Evolutionary conservation across 2,329 filamentous ascomycete genomes (phyloP).

Genomic region (Myriosclerotinia duriaeana): DNA sequence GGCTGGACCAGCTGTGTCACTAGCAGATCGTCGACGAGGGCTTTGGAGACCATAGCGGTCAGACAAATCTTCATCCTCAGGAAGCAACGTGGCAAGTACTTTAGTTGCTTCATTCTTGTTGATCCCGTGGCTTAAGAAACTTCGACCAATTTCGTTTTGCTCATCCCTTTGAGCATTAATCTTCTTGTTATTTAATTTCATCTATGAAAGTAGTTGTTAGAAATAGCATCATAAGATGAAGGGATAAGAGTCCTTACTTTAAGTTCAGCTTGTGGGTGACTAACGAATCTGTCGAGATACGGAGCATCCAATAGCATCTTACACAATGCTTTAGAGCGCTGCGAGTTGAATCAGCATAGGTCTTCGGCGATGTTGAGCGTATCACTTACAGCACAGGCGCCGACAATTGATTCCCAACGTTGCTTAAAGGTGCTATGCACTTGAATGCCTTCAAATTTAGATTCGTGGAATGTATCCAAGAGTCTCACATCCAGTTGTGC

Average conservation of each 20-base stretch:
- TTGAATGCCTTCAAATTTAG: conserved; percentile 22
- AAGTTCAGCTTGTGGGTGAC: conserved; percentile 30
- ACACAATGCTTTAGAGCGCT: conserved; percentile 32
- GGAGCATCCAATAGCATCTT: conserved; percentile 35
- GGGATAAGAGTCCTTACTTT: conserved; percentile 28
- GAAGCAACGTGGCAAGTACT: background rate
- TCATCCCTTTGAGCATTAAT: conserved; percentile 35
- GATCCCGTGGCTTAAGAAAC: conserved; percentile 23
- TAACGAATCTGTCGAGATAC: conserved; percentile 27
- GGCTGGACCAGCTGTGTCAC: background rate
- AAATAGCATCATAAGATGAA: background rate
- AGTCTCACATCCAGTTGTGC: conserved; percentile 24
- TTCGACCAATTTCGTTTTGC: conserved; percentile 34
- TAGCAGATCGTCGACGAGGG: no score
- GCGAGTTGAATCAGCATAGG: background rate
- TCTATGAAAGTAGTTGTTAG: conserved; percentile 24
- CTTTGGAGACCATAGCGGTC: background rate
- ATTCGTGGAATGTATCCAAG: conserved; percentile 25
- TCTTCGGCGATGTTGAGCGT: background rate
- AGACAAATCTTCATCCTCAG: background rate
- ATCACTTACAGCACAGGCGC: conserved; percentile 27
- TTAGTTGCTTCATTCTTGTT: background rate
- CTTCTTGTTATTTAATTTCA: conserved; percentile 35
- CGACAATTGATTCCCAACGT: conserved; percentile 27
- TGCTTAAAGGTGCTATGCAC: conserved; percentile 21